These are phyloP conservation scores for Henckelia pumila DNA, from an alignment of 257 asterid species.

Conservation along the genomic window DNA sequence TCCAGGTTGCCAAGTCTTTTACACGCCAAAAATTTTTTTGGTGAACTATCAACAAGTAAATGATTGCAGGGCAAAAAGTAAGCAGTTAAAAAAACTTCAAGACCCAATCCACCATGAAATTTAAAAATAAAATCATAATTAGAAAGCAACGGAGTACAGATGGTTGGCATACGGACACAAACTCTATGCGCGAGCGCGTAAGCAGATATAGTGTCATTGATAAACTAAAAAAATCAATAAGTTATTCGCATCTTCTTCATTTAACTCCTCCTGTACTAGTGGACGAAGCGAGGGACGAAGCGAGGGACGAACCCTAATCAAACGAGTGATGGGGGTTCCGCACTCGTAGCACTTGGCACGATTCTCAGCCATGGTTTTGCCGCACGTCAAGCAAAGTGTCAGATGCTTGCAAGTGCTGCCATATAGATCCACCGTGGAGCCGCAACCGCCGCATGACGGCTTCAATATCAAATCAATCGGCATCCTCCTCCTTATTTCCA, in stretches of 20 bases:
- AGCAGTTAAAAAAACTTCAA: conserved; percentile 1
- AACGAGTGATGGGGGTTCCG: conserved; percentile 67
- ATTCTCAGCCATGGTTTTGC: conserved; percentile 76
- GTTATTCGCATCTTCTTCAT: not conserved
- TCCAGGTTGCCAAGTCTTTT: no score
- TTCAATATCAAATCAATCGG: conserved; percentile 73
- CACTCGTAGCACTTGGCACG: conserved; percentile 75
- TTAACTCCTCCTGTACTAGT: not conserved
- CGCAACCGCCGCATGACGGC: conserved; percentile 81
- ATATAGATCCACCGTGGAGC: conserved; percentile 73
- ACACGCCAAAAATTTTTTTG: conserved; percentile 1
- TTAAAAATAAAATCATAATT: not conserved
- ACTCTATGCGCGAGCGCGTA: not conserved
- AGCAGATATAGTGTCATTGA: not conserved
- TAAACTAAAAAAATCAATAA: not conserved
- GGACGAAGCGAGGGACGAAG: not conserved
- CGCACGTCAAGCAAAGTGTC: conserved; percentile 80
- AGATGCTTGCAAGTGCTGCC: conserved; percentile 91
- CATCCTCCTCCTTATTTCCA: conserved; percentile 34
- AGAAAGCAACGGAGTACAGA: not conserved
- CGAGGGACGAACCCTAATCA: conserved; percentile 58
- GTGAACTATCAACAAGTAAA: not conserved
- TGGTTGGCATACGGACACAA: not conserved
- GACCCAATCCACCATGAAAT: not conserved
- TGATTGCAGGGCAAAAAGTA: not conserved